These are phyloP conservation scores for Malus hybrid DNA, from an alignment of 331 rosid species.

Conservation along the genomic window DNA sequence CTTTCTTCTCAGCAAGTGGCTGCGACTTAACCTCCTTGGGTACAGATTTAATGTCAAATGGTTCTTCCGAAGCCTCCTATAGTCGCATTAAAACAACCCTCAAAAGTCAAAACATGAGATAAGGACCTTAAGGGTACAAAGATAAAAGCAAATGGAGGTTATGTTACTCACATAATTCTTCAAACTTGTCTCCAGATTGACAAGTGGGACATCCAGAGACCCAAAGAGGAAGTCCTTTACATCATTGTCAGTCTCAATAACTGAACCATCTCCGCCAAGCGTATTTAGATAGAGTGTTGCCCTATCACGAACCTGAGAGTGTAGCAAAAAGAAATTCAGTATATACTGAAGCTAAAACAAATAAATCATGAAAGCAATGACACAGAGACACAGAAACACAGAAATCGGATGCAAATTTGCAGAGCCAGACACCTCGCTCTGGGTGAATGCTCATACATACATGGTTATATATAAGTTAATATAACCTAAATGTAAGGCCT, in stretches of 20 bases:
- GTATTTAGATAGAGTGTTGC: conserved; percentile 91
- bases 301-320: conserved; percentile 91
- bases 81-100: conserved; percentile 20
- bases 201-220: conserved; percentile 74
- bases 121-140: not conserved
- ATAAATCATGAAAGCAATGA: not conserved
- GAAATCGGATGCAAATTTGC: not conserved
- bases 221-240: conserved; percentile 76
- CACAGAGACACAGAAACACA: not conserved
- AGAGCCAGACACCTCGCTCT: not conserved
- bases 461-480: not conserved
- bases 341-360: conserved; percentile 1
- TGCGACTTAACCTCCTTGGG: conserved; percentile 81
- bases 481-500: conserved; percentile 5
- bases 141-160: conserved; percentile 9
- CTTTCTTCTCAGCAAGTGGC: conserved; percentile 91
- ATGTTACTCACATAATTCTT: conserved; percentile 64
- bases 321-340: not conserved
- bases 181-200: conserved; percentile 83
- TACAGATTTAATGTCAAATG: conserved; percentile 73
- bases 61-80: conserved; percentile 89
- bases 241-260: conserved; percentile 64
- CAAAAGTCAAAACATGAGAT: conserved; percentile 32
- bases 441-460: not conserved
- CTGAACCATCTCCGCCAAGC: conserved; percentile 72